Evolutionary conservation across 176 grass and related monocot genomes (phyloP), one percentile per base, ranked within the genome.

Genomic region (Phragmites australis): DNA sequence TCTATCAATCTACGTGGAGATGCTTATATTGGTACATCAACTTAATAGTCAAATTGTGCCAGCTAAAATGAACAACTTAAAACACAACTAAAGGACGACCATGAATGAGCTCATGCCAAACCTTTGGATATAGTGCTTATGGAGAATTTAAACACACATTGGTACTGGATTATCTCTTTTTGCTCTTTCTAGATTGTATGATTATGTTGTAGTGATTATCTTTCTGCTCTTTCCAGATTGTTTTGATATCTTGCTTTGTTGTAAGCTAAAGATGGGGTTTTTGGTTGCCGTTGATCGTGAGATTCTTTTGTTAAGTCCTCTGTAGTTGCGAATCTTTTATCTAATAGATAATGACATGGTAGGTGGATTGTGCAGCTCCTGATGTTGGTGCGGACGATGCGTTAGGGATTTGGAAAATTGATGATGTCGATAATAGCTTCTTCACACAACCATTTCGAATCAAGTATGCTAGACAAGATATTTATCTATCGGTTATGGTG

Each of bases 391-490:
- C 86, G 1, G 90, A 95, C 10, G 96, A 93, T 76, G 85, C 84
- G 10, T 85, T 99, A 37, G 88, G 90, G 78, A 86, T 99, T 78
- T 99, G 96, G 96, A 91, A 83, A 86, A 99, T 99, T 78, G 88
- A 93, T 85, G 96, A 99, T 56, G 80, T 52, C 7, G 96, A 99
- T 67, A 92, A 99, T 67, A 95, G 96, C 82, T 99, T 99, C 84
- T 94, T 87, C 77, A 99, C 96, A 19, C 96, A 95, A 39, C 96
- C 96, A 12, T 99, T 93, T 78, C 85, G 84, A 67, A 88, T 99
- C 75, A 99, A 99, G 84, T 99, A 99, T 82, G 78, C 96, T 71
- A 93, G 96, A 86, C 96, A 99, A 78, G 96, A 99, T 80, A 84
- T 99, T 64, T 94, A 82, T 85, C 84, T 95, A 47, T 95, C 93